Base-by-base conservation (phyloP, 2,329 filamentous ascomycete genomes). In the Exophiala lecanii-corni region DNA sequence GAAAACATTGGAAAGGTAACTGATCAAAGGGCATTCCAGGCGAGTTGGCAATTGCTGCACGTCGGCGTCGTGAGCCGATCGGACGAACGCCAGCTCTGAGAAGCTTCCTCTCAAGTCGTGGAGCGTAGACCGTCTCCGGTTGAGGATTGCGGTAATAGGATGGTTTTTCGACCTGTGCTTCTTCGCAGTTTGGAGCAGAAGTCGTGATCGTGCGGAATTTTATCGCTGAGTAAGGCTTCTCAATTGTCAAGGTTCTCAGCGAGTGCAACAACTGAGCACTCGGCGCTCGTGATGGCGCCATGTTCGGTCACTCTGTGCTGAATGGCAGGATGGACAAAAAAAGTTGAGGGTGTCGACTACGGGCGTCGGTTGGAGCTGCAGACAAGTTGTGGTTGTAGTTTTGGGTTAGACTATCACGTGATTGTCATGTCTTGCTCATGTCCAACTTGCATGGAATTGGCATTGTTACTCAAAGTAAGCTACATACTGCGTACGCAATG, bases 1-100 rank as follows among this genome's bases (percentile, higher is more conserved):
- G 92, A 71, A 97, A 98, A 67, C 87, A n/a, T 74, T 97, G 91
- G 70, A 94, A 98, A 13, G 92, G 92, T 55, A 98, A 72, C 62
- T 91, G 85, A 71, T 95, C 88, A 62, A 98, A 96, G 18, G 89
- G 88, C 37, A 95, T 70, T 57, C 83, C 76, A 50, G 75, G 51
- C 70, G 76, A 57, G 70, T 78, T 58, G 75, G 69, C 79, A 48
- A 89, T 65, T 19, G 85, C 85, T 19, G 81, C 78, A 62, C 91
- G 83, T 51, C 89, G 83, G 72, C 89, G 80, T 56, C 89, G 81
- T 34, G 89, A 94, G 38, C 89, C 89, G 57, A 95, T 72, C 39
- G 87, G 88, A 49, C 78, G 74, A 33, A 80, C 74, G 41, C 86
- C 83, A 53, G 76, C 69, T 60, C 78, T 78, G 59, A 89, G 70